These are phyloP conservation scores for Pseudogymnoascus sp. DNA, from an alignment of 2,329 filamentous ascomycete genomes.

Conservation along the genomic window DNA sequence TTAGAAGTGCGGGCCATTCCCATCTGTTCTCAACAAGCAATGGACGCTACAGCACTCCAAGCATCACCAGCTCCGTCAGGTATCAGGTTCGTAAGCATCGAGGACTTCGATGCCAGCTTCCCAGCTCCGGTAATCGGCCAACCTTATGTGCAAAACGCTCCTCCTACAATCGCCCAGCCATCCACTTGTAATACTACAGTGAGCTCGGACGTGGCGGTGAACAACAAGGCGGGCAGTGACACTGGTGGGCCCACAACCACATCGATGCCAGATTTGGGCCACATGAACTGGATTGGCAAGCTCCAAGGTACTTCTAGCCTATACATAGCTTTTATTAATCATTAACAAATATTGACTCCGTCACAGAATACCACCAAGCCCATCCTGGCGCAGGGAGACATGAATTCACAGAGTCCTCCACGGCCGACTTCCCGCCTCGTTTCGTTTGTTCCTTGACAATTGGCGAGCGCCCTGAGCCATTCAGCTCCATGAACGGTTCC, in stretches of 20 bases:
- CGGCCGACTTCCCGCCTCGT: background rate
- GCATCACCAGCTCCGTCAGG: background rate
- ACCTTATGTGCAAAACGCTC: background rate
- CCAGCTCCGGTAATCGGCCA: background rate
- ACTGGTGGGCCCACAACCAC: background rate
- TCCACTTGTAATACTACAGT: no score
- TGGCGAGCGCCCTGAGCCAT: conserved; percentile 17
- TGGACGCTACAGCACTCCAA: background rate
- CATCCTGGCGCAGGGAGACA: conserved; percentile 10
- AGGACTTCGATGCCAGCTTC: background rate
- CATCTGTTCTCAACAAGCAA: background rate
- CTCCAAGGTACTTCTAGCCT: conserved; percentile 20
- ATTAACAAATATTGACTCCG: conserved; percentile 5
- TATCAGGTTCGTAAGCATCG: background rate
- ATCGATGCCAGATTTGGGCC: conserved; percentile 15
- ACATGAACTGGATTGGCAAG: conserved; percentile 26
- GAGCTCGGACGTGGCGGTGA: background rate
- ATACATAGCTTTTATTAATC: background rate
- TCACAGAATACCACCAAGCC: conserved; percentile 21
- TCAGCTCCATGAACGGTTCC: conserved; percentile 20
- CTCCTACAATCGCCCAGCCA: background rate
- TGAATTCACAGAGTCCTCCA: conserved; percentile 12
- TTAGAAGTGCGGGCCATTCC: background rate
- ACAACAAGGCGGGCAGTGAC: background rate
- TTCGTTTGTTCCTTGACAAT: conserved; percentile 20